Evolutionary conservation across 2,329 filamentous ascomycete species (phyloP).

Genomic region (Colletotrichum navitas): DNA sequence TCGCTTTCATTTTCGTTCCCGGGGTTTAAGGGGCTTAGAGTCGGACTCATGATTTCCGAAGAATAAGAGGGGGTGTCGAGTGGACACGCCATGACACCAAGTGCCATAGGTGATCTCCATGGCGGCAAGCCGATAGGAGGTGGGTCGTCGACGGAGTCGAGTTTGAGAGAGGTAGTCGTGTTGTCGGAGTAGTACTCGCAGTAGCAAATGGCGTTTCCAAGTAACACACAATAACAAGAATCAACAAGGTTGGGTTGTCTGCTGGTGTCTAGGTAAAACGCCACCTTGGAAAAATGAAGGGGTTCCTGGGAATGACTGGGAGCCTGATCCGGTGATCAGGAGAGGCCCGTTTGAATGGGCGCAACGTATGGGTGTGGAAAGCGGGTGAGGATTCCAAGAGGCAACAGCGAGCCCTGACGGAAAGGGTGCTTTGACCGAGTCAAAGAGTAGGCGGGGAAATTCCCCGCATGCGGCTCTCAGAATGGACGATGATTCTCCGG

Average conservation of each 20-base stretch:
- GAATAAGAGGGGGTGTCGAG: constrained; percentile 42
- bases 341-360: constrained; percentile 14
- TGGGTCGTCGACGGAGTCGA: constrained; percentile 41
- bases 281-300: constrained; percentile 38
- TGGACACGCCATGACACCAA: constrained; percentile 44
- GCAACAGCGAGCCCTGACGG: constrained; percentile 38
- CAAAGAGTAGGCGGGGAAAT: constrained; percentile 44
- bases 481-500: constrained; percentile 34
- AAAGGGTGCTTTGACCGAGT: constrained; percentile 44
- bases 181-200: constrained; percentile 39
- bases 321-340: constrained; percentile 31
- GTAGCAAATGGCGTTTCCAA: constrained; percentile 39
- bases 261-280: constrained; percentile 41
- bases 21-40: constrained; percentile 38
- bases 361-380: constrained; percentile 14
- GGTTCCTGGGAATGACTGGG: constrained; percentile 1
- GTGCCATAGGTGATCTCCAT: constrained; percentile 44
- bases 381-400: constrained; percentile 14
- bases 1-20: constrained; percentile 38
- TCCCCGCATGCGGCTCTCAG: constrained; percentile 44
- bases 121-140: constrained; percentile 23
- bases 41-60: constrained; percentile 43
- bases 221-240: constrained; percentile 43
- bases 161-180: constrained; percentile 11
- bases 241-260: constrained; percentile 40